Evolutionary conservation across 1,284 basidiomycete species (phyloP).

Genomic region (Gomphus sp.): DNA sequence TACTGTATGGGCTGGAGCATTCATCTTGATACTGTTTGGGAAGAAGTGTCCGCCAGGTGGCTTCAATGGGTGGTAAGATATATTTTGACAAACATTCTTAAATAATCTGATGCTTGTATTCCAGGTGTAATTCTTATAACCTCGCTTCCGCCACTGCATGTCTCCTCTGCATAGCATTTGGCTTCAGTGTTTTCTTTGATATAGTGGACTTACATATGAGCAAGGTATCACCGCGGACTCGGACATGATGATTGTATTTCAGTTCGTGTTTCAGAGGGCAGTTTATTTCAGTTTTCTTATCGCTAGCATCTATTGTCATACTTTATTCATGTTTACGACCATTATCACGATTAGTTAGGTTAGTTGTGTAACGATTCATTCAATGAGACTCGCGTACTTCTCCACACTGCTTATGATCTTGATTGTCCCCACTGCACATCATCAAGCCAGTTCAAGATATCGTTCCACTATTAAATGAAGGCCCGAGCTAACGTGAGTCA

Average conservation of each 20-base stretch:
- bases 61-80: conserved; percentile 55
- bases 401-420: background rate
- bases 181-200: conserved; percentile 49
- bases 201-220: conserved; percentile 55
- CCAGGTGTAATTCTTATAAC: conserved; percentile 63
- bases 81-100: background rate
- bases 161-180: conserved; percentile 44
- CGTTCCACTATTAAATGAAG: conserved; percentile 53
- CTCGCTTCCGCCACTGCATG: conserved; percentile 51
- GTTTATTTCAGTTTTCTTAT: background rate
- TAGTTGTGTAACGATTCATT: background rate
- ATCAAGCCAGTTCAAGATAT: conserved; percentile 72
- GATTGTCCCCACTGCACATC: background rate
- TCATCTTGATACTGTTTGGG: conserved; percentile 51
- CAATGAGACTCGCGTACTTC: background rate
- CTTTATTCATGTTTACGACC: background rate
- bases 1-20: conserved; percentile 48
- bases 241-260: conserved; percentile 21
- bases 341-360: background rate
- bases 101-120: background rate
- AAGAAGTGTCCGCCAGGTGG: conserved; percentile 51
- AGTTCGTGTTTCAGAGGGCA: background rate
- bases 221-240: conserved; percentile 36
- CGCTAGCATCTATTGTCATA: conserved; percentile 1
- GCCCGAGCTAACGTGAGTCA: conserved; percentile 22